Evolutionary conservation across 129 eudicot species (phyloP), one percentile per base, ranked within the genome.

Genomic region (Chrysanthemum seticuspe): DNA sequence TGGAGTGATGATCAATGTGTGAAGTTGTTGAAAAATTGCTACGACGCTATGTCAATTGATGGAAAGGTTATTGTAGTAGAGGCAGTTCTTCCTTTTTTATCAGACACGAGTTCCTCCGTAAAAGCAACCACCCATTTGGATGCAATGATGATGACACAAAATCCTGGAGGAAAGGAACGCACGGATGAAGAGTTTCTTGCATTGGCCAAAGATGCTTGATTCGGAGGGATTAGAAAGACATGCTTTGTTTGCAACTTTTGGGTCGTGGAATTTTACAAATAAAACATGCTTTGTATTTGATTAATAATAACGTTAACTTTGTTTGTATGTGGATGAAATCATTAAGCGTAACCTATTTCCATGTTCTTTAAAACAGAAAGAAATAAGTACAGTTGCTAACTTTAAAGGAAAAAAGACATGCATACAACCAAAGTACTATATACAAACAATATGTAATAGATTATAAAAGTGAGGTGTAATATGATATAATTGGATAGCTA

Each of bases 31-130:
- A 87, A 79, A 74, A 87, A 82, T 12, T 87, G 92, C 73, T 60
- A 75, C 62, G 49, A 72, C 14, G 85, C 92, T 13, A 50, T 84
- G n/a, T 83, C 92, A 7, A 63, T 47, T 8, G 21, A 73, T 4
- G 92, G 87, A 29, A 87, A 84, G 69, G 72, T 87, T 55, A 84
- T 84, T 23, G 51, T 77, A 9, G 75, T 83, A 10, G 92, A 87
- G 27, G 10, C 27, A 2, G 55, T 84, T 19, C 60, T 78, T 9
- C 74, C 92, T 0, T 82, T 67, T 47, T 15, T 25, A 36, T 81
- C 77, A 10, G 55, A 75, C 5, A 69, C 31, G 2, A 81, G 66
- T 12, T 29, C 15, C 10, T 2, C 53, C 0, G 64, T 57, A 2
- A 57, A 52, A 45, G 57, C 3, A 19, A 63, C 62, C 1, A 31